Base-by-base conservation (phyloP, 805 yeast species). In the Yamadazyma sp. region DNA sequence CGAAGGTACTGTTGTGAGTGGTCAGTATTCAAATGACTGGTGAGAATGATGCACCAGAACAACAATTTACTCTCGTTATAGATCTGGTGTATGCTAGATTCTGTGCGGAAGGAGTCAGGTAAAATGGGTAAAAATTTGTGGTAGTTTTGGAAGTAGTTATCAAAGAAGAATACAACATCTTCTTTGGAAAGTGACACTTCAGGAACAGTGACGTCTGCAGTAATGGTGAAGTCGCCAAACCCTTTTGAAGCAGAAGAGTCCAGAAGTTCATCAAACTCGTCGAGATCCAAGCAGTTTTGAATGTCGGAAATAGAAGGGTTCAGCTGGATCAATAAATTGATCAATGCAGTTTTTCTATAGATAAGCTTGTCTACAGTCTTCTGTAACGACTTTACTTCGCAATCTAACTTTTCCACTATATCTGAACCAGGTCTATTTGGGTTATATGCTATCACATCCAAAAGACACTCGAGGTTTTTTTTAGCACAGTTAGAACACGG, bases 401-500 rank as follows among this genome's bases (percentile, higher is more conserved):
- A 15, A 24, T 50, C 39, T 32, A 63, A 49, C 29, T 44, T 53
- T 35, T 55, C 58, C 9, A 61, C 43, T 21, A 57, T 40, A 12
- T 47, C 46, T 12, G 60, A 64, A 11, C 73, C 60, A 2, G 15
- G 16, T 38, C 78, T 53, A 42, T 75, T 76, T 2, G 78, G 74
- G 3, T 77, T 76, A 9, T 70, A 64, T 8, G 53, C 41, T 10
- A 80, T 77, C 13, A 73, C 63, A 45, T 79, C 85, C 30, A 80
- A 60, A 30, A 70, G 68, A 50, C 88, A 82, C 18, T 60, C 57
- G 14, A 74, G 48, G 12, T 75, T 75, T 41, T 72, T 68, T 52
- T 71, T 76, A 4, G 62, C 46, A 53, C 88, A 82, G 20, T 75
- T 68, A 3, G 80, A 55, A 49, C 88, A 82, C 0, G 84, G 74